These are phyloP conservation scores for Madurella mycetomatis DNA, from an alignment of 2,329 filamentous ascomycete genomes.

Conservation along the genomic window DNA sequence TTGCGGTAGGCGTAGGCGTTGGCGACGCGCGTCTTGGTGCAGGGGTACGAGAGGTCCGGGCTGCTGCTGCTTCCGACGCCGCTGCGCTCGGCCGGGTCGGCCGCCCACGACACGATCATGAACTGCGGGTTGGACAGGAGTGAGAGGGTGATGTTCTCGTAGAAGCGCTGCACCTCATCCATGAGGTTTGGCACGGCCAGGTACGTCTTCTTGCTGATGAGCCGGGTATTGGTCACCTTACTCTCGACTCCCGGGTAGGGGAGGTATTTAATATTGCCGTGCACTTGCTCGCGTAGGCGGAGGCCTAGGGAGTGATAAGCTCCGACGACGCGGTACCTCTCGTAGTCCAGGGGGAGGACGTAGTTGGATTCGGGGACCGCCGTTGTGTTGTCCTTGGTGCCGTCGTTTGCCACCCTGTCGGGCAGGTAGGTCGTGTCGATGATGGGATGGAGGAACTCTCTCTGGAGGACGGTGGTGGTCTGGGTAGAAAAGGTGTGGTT, in stretches of 20 bases:
- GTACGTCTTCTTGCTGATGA: constrained; percentile 35
- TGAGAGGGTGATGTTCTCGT: constrained; percentile 37
- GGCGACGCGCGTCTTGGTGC: constrained; percentile 29
- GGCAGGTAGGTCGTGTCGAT: constrained; percentile 33
- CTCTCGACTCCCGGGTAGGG: constrained; percentile 30
- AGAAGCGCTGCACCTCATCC: constrained; percentile 30
- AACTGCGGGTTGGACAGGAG: constrained; percentile 36
- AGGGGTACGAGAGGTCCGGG: constrained; percentile 26
- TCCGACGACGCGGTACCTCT: constrained; percentile 30
- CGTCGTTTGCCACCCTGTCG: constrained; percentile 30
- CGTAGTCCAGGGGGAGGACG: constrained; percentile 28
- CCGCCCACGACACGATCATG: constrained; percentile 34
- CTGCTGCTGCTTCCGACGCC: constrained; percentile 22
- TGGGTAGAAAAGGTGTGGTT: constrained; percentile 32
- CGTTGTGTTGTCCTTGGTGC: constrained; percentile 34
- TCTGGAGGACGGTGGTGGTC: constrained; percentile 24
- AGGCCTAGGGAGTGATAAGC: constrained; percentile 35
- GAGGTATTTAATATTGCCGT: constrained; percentile 29
- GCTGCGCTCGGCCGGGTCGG: constrained; percentile 24
- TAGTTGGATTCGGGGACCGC: constrained; percentile 32
- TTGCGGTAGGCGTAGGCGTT: constrained; percentile 34
- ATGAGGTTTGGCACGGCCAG: constrained; percentile 30
- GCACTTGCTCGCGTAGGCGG: constrained; percentile 31
- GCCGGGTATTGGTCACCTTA: constrained; percentile 39
- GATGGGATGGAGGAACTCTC: constrained; percentile 29